Conservation (phyloP, 352 stramenopile species). For the Phytopythium aichiense region DNA sequence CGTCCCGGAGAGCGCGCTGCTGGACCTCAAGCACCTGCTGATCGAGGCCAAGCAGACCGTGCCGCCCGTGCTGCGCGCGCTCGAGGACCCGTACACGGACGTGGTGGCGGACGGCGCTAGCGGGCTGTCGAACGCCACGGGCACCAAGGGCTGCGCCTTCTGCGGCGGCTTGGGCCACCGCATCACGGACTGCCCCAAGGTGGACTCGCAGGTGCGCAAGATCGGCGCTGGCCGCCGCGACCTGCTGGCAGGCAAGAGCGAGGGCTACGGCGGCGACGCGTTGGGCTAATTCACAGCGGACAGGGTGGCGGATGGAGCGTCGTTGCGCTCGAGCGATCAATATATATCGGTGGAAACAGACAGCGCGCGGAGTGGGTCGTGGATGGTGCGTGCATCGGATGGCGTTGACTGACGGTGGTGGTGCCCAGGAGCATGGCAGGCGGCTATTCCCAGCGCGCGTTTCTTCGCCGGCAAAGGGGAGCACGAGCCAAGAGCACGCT, state of each 20-base stretch:
- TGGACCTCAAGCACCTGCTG: slow-evolving; percentile 99
- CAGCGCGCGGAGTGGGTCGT: neutral
- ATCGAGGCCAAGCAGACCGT: slow-evolving; percentile 98
- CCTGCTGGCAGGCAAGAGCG: slow-evolving; percentile 89
- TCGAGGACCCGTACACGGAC: slow-evolving; percentile 96
- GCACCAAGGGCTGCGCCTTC: slow-evolving; percentile 95
- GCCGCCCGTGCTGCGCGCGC: slow-evolving; percentile 95
- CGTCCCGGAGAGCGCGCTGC: slow-evolving; percentile 91
- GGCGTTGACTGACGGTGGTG: neutral
- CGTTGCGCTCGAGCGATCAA: slow-evolving; percentile 4
- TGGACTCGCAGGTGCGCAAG: slow-evolving; percentile 96
- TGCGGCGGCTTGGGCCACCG: slow-evolving; percentile 97
- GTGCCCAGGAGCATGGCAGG: neutral
- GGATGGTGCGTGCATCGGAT: neutral
- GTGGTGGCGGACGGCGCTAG: slow-evolving; percentile 38
- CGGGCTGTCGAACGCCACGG: slow-evolving; percentile 65
- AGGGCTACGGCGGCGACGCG: slow-evolving; percentile 94
- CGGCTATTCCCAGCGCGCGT: slow-evolving; percentile 4
- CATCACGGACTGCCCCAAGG: slow-evolving; percentile 98
- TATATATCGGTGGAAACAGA: slow-evolving; percentile 5
- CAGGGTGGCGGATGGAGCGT: neutral
- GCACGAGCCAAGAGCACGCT: neutral
- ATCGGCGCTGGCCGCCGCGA: slow-evolving; percentile 92
- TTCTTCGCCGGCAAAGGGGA: neutral
- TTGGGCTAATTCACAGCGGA: slow-evolving; percentile 35